Evolutionary conservation across 2,329 filamentous ascomycete species (phyloP), one percentile per base, ranked within the genome.

Genomic region (Penicillium sp.): DNA sequence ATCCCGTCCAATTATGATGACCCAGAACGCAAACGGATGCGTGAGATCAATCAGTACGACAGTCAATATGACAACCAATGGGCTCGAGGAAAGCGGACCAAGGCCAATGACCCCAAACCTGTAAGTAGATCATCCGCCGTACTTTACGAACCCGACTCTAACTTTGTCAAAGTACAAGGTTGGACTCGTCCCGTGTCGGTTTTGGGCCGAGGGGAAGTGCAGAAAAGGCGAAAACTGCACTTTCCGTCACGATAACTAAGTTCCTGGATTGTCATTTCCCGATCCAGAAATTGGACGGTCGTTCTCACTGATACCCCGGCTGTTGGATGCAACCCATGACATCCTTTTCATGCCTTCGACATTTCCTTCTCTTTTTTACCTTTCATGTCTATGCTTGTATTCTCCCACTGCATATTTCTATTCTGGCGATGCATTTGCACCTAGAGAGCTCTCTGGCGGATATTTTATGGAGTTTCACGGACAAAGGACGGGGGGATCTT

Each of bases 201-300:
- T 72, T 55, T 77, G 68, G 68, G 61, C 69, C 23, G 67, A 73
- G 42, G 73, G 73, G 9, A 71, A 68, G 48, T 76, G 74, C 52
- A 61, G 67, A 39, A 76, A 77, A 49, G 72, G 72, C 12, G 66
- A 70, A 14, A 61, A 69, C 27, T 74, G 71, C 56, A 73, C 70
- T n/a, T 73, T 66, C 52, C 59, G 68, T 39, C 71, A 74, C 39
- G 69, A 71, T 45, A n/a, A n/a, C 34, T 13, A 41, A 41, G 25
- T 6, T 27, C 18, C 18, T 22, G n/a, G n/a, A 23, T 11, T 11
- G 22, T 23, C 22, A 6, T 6, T 11, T 23, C 22, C 22, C 11
- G 22, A 6, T 23, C 22, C n/a, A n/a, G n/a, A n/a, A n/a, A 23
- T 23, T 23, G 22, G 6, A 6, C 11, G 22, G 22, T 6, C 11